Conservation (phyloP, 2,329 filamentous ascomycete genomes). For the Diaporthe batatas region DNA sequence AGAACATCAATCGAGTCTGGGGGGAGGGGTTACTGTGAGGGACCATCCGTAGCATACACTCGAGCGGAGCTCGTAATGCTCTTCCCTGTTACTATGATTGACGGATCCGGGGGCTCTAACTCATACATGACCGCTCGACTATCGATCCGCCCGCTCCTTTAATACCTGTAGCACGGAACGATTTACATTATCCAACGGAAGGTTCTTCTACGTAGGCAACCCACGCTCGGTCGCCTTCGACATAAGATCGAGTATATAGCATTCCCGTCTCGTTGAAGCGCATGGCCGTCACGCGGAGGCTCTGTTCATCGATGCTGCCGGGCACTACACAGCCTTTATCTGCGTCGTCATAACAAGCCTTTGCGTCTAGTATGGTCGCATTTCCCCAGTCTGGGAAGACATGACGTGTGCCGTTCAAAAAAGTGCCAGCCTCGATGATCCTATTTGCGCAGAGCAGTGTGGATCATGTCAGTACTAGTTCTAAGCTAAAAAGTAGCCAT, state of each 20-base stretch:
- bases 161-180: too few relatives aligned
- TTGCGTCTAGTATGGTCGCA: constrained; percentile 21
- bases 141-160: too few relatives aligned
- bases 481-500: neutral
- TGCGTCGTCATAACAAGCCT: neutral
- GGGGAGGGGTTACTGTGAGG: accelerated
- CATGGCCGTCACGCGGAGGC: constrained; percentile 20
- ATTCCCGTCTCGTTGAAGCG: constrained; percentile 21
- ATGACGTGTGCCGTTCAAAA: constrained; percentile 24
- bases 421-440: constrained; percentile 31
- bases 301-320: neutral
- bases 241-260: constrained; percentile 15
- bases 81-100: too few relatives aligned
- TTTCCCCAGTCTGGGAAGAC: constrained; percentile 34
- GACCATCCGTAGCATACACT: too few relatives aligned
- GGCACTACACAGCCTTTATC: neutral
- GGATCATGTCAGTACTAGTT: neutral
- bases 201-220: constrained; percentile 28
- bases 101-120: too few relatives aligned
- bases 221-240: constrained; percentile 8
- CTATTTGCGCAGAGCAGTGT: neutral
- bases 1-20: too few relatives aligned
- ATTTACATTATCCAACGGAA: neutral
- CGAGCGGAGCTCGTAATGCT: too few relatives aligned
- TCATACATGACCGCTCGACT: too few relatives aligned